Evolutionary conservation across 2,329 filamentous ascomycete species (phyloP), one percentile per base, ranked within the genome.

Genomic region (Phialocephala sp.): DNA sequence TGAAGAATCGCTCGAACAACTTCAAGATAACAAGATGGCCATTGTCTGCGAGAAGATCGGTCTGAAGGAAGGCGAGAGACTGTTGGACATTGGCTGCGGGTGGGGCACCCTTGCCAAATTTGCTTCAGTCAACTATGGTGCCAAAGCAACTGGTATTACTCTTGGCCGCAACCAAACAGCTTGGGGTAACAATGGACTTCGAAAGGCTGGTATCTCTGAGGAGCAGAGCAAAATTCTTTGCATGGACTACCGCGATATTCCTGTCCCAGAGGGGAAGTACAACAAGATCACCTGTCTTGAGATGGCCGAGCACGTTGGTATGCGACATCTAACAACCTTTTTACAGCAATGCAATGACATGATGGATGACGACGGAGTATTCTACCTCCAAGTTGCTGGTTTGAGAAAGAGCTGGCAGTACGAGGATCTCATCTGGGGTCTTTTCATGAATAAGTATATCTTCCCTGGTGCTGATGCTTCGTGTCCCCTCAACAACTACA

Each of bases 381-480:
- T 98, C 84, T 97, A 95, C 87, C 85, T 98, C 67, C 95, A 98
- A 80, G 93, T 96, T 74, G 93, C 94, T 74, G 95, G 95, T 81
- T 87, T 99, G 68, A 91, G 95, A 74, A 96, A 96, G 84, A 84
- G 86, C 70, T 98, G 95, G 95, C 95, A 98, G 80, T 98, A 97
- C 77, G 94, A 98, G 84, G 94, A 98, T 81, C 87, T 97, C 60
- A 91, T 94, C 79, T 98, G 95, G 95, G 95, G 95, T 78, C 86
- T 98, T 56, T 98, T 97, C 87, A 97, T 98, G 93, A 98, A 98
- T 89, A 97, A 97, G 84, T 97, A 98, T 81, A 86, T 98, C 79
- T 98, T 98, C 87, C 95, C 94, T 39, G 95, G 95, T 77, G 95
- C 95, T 60, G 95, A 98, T 77, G 95, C 95, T 60, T 97, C 92